These are phyloP conservation scores for Entomortierella parvispora DNA, from an alignment of 192 early-diverging fungal species.

Conservation along the genomic window DNA sequence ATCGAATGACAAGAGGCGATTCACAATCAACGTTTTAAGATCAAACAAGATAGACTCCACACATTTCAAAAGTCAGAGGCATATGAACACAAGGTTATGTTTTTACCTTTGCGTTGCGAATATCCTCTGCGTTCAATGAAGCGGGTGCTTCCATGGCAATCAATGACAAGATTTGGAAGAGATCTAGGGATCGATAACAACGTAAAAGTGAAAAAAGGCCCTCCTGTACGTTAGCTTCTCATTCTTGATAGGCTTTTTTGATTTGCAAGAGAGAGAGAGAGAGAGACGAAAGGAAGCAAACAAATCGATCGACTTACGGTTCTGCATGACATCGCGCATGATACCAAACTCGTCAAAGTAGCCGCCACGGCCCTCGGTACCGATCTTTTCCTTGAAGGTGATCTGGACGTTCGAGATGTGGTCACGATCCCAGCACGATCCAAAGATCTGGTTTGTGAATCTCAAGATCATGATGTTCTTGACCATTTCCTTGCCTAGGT, in stretches of 20 bases:
- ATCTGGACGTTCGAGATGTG: conserved; percentile 93
- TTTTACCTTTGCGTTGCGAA: conserved; percentile 92
- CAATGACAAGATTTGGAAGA: conserved; percentile 91
- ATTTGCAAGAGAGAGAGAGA: background rate
- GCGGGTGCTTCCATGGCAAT: conserved; percentile 94
- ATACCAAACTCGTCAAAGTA: conserved; percentile 99
- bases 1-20: no score
- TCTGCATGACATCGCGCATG: conserved; percentile 89
- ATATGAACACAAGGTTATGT: background rate
- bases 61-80: background rate
- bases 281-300: background rate
- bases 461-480: conserved; percentile 93
- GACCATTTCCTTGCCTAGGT: conserved; percentile 97
- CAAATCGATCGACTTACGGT: conserved; percentile 45
- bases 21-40: no score
- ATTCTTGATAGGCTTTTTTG: no score
- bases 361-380: conserved; percentile 95
- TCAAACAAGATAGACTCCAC: background rate
- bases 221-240: no score
- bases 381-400: conserved; percentile 96
- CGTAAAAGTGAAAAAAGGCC: conserved; percentile 53
- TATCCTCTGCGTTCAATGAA: conserved; percentile 85
- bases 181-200: conserved; percentile 53
- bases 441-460: conserved; percentile 90
- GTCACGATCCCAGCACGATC: conserved; percentile 84